A percentile compares a stretch with the other conserved stretches of the same genome.
Conservation (phyloP, 352 stramenopile genomes). For the Pythium dissotocum region DNA sequence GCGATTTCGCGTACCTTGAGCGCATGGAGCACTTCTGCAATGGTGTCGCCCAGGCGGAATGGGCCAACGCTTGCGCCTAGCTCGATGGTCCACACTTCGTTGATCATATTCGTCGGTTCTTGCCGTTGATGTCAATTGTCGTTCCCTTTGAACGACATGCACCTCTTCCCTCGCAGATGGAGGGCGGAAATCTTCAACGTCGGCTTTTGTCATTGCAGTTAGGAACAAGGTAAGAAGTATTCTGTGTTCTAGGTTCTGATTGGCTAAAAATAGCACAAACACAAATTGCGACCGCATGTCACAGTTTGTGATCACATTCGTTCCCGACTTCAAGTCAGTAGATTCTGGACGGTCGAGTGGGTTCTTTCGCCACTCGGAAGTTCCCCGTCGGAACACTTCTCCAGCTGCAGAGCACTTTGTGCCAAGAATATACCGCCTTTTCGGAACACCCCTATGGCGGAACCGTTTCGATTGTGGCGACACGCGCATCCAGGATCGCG, state of each 20-base stretch:
- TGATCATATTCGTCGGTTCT: slow-evolving; percentile 44
- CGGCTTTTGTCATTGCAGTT: not conserved
- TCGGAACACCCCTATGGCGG: slow-evolving; percentile 2
- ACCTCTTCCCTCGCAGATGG: slow-evolving; percentile 1
- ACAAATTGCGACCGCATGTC: not conserved
- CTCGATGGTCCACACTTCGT: slow-evolving; percentile 85
- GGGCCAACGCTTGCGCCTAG: slow-evolving; percentile 74
- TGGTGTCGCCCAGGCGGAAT: slow-evolving; percentile 71
- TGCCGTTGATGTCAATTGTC: not conserved
- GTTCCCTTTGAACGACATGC: slow-evolving; percentile 16
- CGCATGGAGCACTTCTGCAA: slow-evolving; percentile 72
- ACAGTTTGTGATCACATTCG: slow-evolving; percentile 2
- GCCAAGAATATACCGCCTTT: slow-evolving; percentile 1
- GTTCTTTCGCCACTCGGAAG: not conserved
- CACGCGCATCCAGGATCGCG: not conserved
- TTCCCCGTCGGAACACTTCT: not conserved
- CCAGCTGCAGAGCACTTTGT: not conserved
- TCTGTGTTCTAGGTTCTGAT: not conserved
- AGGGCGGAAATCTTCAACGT: slow-evolving; percentile 5
- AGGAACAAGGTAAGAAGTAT: not conserved
- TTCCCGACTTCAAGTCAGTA: slow-evolving; percentile 1
- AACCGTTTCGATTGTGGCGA: slow-evolving; percentile 6
- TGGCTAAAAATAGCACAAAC: not conserved
- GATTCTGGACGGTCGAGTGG: not conserved
- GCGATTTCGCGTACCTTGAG: slow-evolving; percentile 52